A percentile compares a stretch with the other conserved stretches of the same genome.
These are phyloP conservation scores for Saturnispora silvae DNA, from an alignment of 805 yeast species.

Conservation along the genomic window DNA sequence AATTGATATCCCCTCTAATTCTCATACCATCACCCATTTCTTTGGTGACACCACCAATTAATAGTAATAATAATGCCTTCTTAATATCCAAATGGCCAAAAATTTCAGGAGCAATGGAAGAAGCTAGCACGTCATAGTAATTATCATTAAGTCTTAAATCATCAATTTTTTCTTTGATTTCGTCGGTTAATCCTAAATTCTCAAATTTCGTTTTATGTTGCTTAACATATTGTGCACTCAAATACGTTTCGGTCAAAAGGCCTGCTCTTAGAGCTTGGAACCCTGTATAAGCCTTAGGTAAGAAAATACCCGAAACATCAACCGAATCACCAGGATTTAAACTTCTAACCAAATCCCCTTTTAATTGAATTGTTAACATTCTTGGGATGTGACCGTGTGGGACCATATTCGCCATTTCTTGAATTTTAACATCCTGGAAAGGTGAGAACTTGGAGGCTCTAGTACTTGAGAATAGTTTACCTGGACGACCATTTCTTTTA, in stretches of 20 bases:
- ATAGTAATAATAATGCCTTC: slow-evolving; percentile 71
- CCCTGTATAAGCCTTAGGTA: slow-evolving; percentile 95
- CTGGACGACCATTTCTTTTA: slow-evolving; percentile 66
- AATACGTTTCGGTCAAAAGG: slow-evolving; percentile 81
- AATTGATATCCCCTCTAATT: slow-evolving; percentile 93
- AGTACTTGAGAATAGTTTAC: slow-evolving; percentile 84
- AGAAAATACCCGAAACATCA: slow-evolving; percentile 82
- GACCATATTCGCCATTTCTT: slow-evolving; percentile 91
- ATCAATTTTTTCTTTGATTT: slow-evolving; percentile 44
- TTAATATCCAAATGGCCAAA: slow-evolving; percentile 90
- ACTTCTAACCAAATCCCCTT: slow-evolving; percentile 80
- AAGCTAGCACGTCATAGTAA: slow-evolving; percentile 69
- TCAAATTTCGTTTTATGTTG: slow-evolving; percentile 89
- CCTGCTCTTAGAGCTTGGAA: slow-evolving; percentile 90
- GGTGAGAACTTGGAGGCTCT: slow-evolving; percentile 93
- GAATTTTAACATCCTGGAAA: slow-evolving; percentile 91
- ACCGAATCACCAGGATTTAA: slow-evolving; percentile 92
- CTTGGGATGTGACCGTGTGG: slow-evolving; percentile 98
- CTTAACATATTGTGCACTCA: slow-evolving; percentile 75
- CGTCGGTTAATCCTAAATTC: slow-evolving; percentile 45
- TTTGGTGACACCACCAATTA: slow-evolving; percentile 94
- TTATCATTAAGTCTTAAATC: slow-evolving; percentile 51
- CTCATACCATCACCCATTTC: slow-evolving; percentile 93
- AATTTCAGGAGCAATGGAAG: slow-evolving; percentile 95
- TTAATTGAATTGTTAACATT: slow-evolving; percentile 72